Percentiles rank a stretch among this genome's conserved stretches.
These are phyloP conservation scores for Auricularia heimuer DNA, from an alignment of 768 basidiomycete species.

Conservation along the genomic window DNA sequence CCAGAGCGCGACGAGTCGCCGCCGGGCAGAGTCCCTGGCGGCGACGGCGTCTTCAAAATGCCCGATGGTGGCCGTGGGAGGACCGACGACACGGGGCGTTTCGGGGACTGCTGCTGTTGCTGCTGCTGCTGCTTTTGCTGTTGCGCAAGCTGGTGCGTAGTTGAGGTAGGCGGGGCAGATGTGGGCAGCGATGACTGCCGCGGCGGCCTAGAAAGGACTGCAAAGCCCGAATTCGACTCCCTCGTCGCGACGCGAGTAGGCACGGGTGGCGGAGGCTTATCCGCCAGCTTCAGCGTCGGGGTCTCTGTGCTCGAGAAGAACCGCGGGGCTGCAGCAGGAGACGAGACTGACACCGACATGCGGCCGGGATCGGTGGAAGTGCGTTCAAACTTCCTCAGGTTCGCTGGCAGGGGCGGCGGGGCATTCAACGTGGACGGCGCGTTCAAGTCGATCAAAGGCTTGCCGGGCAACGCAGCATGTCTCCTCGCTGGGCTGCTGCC, in stretches of 20 bases:
- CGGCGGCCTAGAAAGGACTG: conserved; percentile 3
- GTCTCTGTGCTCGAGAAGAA: background rate
- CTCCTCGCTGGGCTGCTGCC: background rate
- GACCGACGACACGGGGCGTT: conserved; percentile 23
- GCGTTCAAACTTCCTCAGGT: background rate
- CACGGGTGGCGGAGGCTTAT: background rate
- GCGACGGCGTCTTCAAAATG: conserved; percentile 16
- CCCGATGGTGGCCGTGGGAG: conserved; percentile 14
- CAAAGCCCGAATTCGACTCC: background rate
- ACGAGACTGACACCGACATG: background rate
- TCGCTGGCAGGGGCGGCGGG: background rate
- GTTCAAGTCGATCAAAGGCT: background rate
- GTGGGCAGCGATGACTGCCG: conserved; percentile 18
- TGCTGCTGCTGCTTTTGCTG: conserved; percentile 23
- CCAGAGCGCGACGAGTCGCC: background rate
- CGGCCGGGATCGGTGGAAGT: background rate
- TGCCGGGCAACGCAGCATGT: background rate
- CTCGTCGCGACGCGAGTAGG: background rate
- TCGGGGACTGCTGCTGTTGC: conserved; percentile 14
- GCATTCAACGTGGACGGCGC: background rate
- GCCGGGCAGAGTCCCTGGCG: conserved; percentile 2
- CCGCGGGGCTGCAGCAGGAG: background rate
- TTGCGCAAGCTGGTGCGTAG: conserved; percentile 16
- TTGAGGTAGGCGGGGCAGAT: conserved; percentile 12
- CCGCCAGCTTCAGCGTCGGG: background rate